Evolutionary conservation across 108 stramenopile species (phyloP).

Genomic region (Pseudonitzschia pungens): DNA sequence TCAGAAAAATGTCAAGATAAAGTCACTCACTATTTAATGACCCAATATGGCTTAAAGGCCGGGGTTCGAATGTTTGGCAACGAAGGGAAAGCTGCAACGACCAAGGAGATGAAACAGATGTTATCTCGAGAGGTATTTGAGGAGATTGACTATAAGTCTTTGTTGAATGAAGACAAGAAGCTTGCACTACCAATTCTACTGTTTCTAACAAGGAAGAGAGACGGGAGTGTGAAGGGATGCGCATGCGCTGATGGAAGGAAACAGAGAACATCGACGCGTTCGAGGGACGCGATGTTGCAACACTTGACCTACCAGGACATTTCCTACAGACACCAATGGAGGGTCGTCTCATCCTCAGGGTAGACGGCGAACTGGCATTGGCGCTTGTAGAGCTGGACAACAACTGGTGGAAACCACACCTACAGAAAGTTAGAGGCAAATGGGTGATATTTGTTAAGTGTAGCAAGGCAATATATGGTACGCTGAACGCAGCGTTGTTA

Average conservation of each 20-base stretch:
- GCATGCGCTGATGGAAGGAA: conserved; percentile 20
- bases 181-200: conserved; percentile 36
- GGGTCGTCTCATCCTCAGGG: background rate
- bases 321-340: conserved; percentile 49
- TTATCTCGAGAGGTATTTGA: conserved; percentile 27
- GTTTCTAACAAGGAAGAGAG: conserved; percentile 39
- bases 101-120: conserved; percentile 49
- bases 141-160: conserved; percentile 10
- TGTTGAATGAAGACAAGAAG: conserved; percentile 30
- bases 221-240: conserved; percentile 30
- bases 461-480: conserved; percentile 32
- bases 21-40: too few relatives aligned
- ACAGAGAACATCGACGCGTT: conserved; percentile 1
- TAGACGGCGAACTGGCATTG: background rate
- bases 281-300: conserved; percentile 42
- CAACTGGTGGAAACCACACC: background rate
- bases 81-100: conserved; percentile 25
- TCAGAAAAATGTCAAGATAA: too few relatives aligned
- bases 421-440: background rate
- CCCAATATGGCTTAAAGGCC: background rate
- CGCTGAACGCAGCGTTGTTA: conserved; percentile 31
- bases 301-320: conserved; percentile 46
- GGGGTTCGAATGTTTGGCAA: conserved; percentile 33
- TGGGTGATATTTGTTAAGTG: background rate
- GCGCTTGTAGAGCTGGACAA: background rate